Percentiles rank a stretch among this genome's conserved stretches.
phyloP scores from a whole-genome alignment of 2,329 filamentous ascomycete genomes.

The Podosphaera xanthii region DNA sequence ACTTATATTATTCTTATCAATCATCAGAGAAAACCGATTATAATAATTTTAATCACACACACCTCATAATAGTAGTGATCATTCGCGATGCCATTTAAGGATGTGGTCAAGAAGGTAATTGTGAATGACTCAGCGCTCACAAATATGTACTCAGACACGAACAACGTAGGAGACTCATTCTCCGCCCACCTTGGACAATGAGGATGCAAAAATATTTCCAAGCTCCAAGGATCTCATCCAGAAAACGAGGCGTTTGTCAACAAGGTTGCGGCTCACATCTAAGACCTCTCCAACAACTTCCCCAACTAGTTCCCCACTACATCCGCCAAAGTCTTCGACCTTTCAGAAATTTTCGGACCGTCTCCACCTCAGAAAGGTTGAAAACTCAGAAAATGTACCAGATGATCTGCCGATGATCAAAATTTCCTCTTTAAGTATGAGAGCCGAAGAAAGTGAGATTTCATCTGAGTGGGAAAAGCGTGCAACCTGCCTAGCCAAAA shows the following conservation, averaged over 20 bases:
- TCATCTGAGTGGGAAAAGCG: constrained; percentile 81
- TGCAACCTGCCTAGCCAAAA: constrained; percentile 66
- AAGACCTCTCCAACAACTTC: constrained; percentile 21
- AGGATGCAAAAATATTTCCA: constrained; percentile 16
- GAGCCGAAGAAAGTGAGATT: constrained; percentile 20
- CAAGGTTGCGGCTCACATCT: constrained; percentile 19
- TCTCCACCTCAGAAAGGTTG: constrained; percentile 39
- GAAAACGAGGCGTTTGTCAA: constrained; percentile 15
- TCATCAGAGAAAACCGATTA: no score
- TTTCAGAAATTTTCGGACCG: constrained; percentile 37
- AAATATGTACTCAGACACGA: constrained; percentile 70
- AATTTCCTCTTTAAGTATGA: constrained; percentile 18
- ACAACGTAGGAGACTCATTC: constrained; percentile 54
- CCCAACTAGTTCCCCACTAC: constrained; percentile 7
- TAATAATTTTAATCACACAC: not conserved
- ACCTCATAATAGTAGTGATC: not conserved
- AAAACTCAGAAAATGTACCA: constrained; percentile 53
- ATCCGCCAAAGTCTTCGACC: constrained; percentile 6
- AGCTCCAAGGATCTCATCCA: not conserved
- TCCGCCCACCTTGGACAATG: constrained; percentile 29
- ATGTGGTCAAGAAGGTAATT: constrained; percentile 36
- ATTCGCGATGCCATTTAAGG: constrained; percentile 30
- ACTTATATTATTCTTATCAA: no score
- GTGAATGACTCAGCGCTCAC: constrained; percentile 29
- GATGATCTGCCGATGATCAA: constrained; percentile 53